These are phyloP conservation scores for Rhodotorula babjevae DNA, from an alignment of 768 basidiomycete genomes.

Conservation along the genomic window DNA sequence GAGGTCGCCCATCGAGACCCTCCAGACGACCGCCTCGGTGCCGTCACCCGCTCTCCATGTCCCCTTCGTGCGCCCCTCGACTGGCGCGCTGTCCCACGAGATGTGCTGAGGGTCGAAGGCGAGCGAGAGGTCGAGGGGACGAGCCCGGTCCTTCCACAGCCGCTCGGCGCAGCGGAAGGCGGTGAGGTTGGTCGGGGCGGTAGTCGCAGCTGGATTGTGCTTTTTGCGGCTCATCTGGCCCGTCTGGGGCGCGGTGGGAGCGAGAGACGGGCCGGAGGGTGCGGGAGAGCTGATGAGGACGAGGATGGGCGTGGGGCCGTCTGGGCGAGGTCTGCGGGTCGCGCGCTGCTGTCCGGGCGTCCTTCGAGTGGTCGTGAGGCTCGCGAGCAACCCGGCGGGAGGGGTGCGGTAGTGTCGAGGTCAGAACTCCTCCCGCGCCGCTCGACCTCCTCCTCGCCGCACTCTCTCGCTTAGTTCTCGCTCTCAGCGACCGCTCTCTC, in stretches of 20 bases:
- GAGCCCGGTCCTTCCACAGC: constrained; percentile 6
- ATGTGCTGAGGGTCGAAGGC: constrained; percentile 13
- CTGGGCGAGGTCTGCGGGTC: too few relatives aligned
- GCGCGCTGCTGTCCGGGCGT: too few relatives aligned
- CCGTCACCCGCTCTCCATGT: not conserved
- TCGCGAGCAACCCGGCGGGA: too few relatives aligned
- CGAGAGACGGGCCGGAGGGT: not conserved
- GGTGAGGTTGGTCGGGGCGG: not conserved
- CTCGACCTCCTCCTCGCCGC: too few relatives aligned
- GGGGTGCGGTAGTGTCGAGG: too few relatives aligned
- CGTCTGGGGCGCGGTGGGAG: not conserved
- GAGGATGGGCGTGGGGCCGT: not conserved
- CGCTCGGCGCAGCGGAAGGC: constrained; percentile 34
- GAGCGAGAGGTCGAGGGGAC: constrained; percentile 6
- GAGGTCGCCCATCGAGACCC: constrained; percentile 13
- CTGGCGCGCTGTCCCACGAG: not conserved
- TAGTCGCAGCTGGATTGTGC: not conserved
- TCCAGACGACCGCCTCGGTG: constrained; percentile 11
- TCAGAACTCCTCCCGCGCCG: too few relatives aligned
- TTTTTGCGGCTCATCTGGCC: constrained; percentile 7
- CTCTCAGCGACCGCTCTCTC: too few relatives aligned
- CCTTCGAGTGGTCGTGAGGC: too few relatives aligned
- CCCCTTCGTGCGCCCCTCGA: not conserved
- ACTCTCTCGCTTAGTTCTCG: too few relatives aligned
- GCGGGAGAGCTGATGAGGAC: not conserved